Evolutionary conservation across 2,329 filamentous ascomycete species (phyloP).

Genomic region (Akanthomyces uredinophilus): DNA sequence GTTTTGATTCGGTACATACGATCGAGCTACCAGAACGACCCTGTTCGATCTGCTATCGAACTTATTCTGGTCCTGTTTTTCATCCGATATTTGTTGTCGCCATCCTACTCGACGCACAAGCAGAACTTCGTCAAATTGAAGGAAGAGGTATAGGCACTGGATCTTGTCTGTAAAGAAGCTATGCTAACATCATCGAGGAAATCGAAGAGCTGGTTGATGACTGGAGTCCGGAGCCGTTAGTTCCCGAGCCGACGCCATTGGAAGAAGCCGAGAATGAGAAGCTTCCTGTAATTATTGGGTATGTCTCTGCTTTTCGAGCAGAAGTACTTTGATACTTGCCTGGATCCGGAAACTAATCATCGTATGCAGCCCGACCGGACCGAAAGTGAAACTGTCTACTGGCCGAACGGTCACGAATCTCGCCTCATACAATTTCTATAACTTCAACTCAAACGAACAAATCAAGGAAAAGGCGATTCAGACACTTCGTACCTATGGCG

Average conservation of each 20-base stretch:
- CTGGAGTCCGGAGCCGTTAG: constrained; percentile 91
- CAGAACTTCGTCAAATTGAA: constrained; percentile 84
- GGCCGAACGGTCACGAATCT: constrained; percentile 91
- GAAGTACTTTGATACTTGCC: background rate
- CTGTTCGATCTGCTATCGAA: constrained; percentile 88
- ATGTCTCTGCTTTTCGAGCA: constrained; percentile 19
- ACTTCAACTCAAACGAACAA: constrained; percentile 86
- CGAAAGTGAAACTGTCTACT: constrained; percentile 81
- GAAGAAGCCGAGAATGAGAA: constrained; percentile 82
- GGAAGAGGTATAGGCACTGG: constrained; percentile 53
- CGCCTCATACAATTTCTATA: constrained; percentile 95
- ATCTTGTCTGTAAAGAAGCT: background rate
- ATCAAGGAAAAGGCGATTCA: constrained; percentile 94
- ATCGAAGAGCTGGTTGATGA: constrained; percentile 96
- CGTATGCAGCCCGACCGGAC: constrained; percentile 67
- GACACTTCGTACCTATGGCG: constrained; percentile 89
- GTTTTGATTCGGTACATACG: constrained; percentile 94
- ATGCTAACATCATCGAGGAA: constrained; percentile 50
- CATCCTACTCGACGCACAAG: constrained; percentile 87
- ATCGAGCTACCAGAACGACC: constrained; percentile 96
- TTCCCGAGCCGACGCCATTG: constrained; percentile 64
- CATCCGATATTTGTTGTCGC: constrained; percentile 84
- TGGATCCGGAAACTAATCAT: background rate
- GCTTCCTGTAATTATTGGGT: constrained; percentile 84
- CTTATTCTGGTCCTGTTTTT: constrained; percentile 93